phyloP scores from a whole-genome alignment of 2,329 filamentous ascomycete species.

The Diplodia mutila region DNA sequence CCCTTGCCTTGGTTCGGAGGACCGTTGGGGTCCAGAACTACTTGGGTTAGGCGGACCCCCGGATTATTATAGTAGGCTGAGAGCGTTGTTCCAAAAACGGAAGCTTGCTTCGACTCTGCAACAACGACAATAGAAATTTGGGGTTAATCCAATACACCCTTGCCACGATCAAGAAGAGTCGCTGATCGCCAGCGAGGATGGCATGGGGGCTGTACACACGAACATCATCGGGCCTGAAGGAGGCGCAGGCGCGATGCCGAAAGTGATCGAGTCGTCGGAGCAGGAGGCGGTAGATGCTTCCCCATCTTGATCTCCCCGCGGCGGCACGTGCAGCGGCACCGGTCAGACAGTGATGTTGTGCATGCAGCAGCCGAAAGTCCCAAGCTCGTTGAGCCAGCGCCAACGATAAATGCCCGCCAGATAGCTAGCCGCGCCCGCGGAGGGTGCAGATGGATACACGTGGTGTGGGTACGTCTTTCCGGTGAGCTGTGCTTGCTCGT shows the following conservation, averaged over 20 bases:
- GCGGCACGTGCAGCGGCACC: background rate
- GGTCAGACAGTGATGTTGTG: background rate
- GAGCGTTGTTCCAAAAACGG: background rate
- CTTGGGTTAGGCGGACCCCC: background rate
- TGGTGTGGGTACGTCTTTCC: background rate
- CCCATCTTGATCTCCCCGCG: background rate
- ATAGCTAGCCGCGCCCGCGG: background rate
- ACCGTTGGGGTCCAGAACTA: background rate
- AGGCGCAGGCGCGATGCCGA: background rate
- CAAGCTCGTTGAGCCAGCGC: background rate
- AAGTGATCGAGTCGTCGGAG: background rate
- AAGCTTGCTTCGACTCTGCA: background rate
- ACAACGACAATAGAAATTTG: background rate
- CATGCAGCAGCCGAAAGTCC: background rate
- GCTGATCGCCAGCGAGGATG: background rate
- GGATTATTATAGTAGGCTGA: background rate
- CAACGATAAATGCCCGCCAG: background rate
- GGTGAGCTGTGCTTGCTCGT: background rate
- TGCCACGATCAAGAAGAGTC: background rate
- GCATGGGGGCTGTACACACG: background rate
- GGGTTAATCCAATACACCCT: too few relatives aligned
- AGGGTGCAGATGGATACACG: background rate
- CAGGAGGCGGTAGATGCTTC: constrained; percentile 8
- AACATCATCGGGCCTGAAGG: background rate
- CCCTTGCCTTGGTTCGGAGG: background rate